These are phyloP conservation scores for Emmonsiellopsis sp. DNA, from an alignment of 2,329 filamentous ascomycete genomes.

Conservation along the genomic window DNA sequence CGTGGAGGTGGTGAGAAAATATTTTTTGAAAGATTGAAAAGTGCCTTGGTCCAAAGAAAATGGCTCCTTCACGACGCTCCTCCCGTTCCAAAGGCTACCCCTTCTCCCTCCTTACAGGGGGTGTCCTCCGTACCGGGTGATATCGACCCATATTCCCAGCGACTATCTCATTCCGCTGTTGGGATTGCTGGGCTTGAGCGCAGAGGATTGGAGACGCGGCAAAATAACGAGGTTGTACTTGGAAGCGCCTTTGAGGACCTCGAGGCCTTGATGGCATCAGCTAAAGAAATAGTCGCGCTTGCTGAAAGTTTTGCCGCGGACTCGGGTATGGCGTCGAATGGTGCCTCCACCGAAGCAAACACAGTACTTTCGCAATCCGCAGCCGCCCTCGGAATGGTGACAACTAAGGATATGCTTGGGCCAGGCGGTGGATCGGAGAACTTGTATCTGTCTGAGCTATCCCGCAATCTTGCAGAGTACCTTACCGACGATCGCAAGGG, in stretches of 20 bases:
- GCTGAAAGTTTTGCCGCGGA: conserved; percentile 79
- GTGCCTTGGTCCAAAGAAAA: conserved; percentile 82
- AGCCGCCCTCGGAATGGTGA: conserved; percentile 77
- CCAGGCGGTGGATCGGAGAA: conserved; percentile 66
- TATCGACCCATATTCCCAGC: conserved; percentile 15
- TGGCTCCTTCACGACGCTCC: conserved; percentile 90
- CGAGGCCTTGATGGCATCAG: conserved; percentile 93
- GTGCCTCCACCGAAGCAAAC: conserved; percentile 58
- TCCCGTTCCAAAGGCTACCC: conserved; percentile 61
- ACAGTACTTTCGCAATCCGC: conserved; percentile 72
- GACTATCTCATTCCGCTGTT: conserved; percentile 44
- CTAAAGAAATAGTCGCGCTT: conserved; percentile 89
- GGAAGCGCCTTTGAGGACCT: conserved; percentile 92
- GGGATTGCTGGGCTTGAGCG: conserved; percentile 91
- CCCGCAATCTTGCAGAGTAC: conserved; percentile 79
- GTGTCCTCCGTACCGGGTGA: conserved; percentile 18
- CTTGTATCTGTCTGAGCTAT: conserved; percentile 80
- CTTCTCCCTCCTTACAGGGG: conserved; percentile 23
- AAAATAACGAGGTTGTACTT: conserved; percentile 88
- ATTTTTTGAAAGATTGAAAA: conserved; percentile 82
- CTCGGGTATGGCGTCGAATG: conserved; percentile 45
- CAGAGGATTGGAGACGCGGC: conserved; percentile 71
- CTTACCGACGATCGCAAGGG: conserved; percentile 76
- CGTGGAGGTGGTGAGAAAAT: conserved; percentile 79
- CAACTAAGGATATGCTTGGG: conserved; percentile 86